Evolutionary conservation across 2,329 filamentous ascomycete genomes (phyloP), one percentile per base, ranked within the genome.

Genomic region (Neopestalotiopsis sp.): DNA sequence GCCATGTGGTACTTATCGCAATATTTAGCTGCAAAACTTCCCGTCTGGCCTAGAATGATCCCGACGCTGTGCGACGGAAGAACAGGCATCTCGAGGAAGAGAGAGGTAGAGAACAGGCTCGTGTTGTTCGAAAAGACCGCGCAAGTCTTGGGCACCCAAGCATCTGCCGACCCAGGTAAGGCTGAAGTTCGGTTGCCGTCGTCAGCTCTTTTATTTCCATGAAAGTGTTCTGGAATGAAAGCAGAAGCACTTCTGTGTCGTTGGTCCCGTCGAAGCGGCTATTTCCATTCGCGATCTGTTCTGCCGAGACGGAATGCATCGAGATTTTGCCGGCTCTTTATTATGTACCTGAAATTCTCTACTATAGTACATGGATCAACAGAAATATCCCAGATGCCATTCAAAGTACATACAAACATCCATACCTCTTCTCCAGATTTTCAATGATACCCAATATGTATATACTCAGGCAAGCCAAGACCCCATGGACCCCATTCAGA

Each of bases 81-180:
- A 28, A 38, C 13, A 3, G 24, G 24, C 24, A 28, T 28, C 24
- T 28, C 24, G 24, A 28, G 24, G 24, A 28, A 65, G 5, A 34
- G 7, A 60, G n/a, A 30, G 12, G 17, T 20, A 7, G 45, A 62
- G 34, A 17, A 62, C 5, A 34, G 32, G 32, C 28, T 40, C 59
- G 59, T 40, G 59, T 28, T 45, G 20, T 49, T 32, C n/a, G 57
- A 14, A 30, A 17, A 6, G 24, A 42, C 14, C 14, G 60, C 20
- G n/a, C n/a, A 65, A 28, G 40, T 65, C 20, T 45, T 52, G 59
- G 59, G n/a, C 34, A 14, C 34, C 30, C 59, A 13, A 62, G 32
- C 32, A 62, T 62, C 59, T 62, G 59, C 59, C 59, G 59, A 62
- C 30, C 32, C 59, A 42, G 32, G 32, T 62, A 62, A 32, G 59